A percentile compares a stretch with the other conserved stretches of the same genome.
These are phyloP conservation scores for Cordia subcordata DNA, from an alignment of 257 asterid species.

Conservation along the genomic window DNA sequence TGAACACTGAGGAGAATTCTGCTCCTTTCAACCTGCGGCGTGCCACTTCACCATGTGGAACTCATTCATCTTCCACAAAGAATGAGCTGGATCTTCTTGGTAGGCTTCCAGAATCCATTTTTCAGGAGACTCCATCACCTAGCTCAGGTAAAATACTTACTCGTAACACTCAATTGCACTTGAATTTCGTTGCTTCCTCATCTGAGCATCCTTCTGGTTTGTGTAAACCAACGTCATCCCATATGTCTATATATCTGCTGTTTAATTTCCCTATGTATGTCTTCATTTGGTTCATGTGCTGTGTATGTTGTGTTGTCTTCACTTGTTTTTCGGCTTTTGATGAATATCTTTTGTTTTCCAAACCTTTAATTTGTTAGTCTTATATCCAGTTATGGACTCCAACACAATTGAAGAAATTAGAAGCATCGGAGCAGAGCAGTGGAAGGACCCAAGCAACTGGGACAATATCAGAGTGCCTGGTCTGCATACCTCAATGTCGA, in stretches of 20 bases:
- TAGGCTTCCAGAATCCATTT: constrained; percentile 41
- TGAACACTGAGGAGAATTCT: constrained; percentile 56
- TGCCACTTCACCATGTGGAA: constrained; percentile 71
- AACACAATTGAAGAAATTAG: constrained; percentile 39
- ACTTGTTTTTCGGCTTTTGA: not conserved
- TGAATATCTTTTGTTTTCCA: not conserved
- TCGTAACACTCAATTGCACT: not conserved
- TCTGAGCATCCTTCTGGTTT: too few species aligned
- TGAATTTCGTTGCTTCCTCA: not conserved
- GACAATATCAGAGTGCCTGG: constrained; percentile 82
- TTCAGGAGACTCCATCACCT: constrained; percentile 77
- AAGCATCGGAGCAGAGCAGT: constrained; percentile 45
- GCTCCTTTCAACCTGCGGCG: constrained; percentile 62
- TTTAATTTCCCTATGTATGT: too few species aligned
- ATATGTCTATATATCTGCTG: too few species aligned
- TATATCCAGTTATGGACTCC: constrained; percentile 41
- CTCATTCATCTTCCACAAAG: constrained; percentile 68
- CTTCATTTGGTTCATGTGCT: not conserved
- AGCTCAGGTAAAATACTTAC: constrained; percentile 56
- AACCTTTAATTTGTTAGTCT: not conserved
- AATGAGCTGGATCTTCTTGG: constrained; percentile 52
- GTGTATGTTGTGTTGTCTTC: not conserved
- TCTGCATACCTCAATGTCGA: constrained; percentile 76
- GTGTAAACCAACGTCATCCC: too few species aligned
- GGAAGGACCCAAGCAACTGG: constrained; percentile 61